Evolutionary conservation across 805 yeast species (phyloP), one percentile per base, ranked within the genome.

Genomic region (Saturnispora dispora): DNA sequence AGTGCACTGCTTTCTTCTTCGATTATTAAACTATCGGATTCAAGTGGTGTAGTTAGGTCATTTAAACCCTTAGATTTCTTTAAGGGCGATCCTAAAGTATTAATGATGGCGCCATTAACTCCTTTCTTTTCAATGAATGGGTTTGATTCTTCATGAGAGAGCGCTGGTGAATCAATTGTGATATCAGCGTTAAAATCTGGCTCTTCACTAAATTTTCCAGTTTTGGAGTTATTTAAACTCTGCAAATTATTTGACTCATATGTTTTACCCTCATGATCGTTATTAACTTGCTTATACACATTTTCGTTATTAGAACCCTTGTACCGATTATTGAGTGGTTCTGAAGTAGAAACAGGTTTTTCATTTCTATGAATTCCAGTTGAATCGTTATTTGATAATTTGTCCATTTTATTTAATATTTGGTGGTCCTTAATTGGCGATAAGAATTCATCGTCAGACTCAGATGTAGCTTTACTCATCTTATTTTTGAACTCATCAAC

Each of bases 1-100:
- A 55, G 50, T 17, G 52, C 55, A 17, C 43, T n/a, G n/a, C 23
- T 36, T 18, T 48, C 43, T 5, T 23, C 42, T 15, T 20, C 18
- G 17, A 35, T 35, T 20, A 20, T 20, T 11, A 22, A 15, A 6
- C 8, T 18, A 27, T 48, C 47, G 35, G 37, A 33, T 30, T 48
- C 33, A 32, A 48, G 36, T 37, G 52, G 52, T 9, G 36, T 15
- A 30, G 40, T 44, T 18, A 40, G 30, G 20, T 45, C 27, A n/a
- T 44, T 25, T 13, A 15, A 20, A 18, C 20, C 46, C 10, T 15
- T 32, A 5, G 46, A n/a, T 11, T 44, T 23, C 3, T 41, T 28
- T 10, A 28, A 10, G 13, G 25, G 25, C 28, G 37, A 17, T 18
- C 32, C 46, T 23, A 20, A 18, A 30, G 15, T 11, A 13, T 30